Conservation (phyloP, 352 stramenopile species). For the Globisporangium parvum region DNA sequence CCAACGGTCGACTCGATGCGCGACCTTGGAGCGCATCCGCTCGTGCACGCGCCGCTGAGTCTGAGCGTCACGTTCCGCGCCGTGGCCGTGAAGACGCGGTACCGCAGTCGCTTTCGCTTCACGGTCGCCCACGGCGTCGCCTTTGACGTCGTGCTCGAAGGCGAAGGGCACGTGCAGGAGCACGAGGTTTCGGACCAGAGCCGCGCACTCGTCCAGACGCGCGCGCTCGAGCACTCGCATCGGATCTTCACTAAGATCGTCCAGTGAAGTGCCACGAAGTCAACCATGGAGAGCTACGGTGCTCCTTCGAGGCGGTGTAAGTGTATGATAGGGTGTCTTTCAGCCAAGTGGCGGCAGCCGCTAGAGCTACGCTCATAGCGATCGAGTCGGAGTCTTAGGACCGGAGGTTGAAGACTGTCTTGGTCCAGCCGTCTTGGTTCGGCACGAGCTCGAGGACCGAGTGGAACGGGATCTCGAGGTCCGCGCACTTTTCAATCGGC, state of each 20-base stretch:
- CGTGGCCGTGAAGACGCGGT: conserved; percentile 23
- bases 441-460: conserved; percentile 80
- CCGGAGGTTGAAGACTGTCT: conserved; percentile 81
- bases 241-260: conserved; percentile 41
- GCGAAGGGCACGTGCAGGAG: conserved; percentile 57
- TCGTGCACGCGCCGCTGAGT: conserved; percentile 39
- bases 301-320: background rate
- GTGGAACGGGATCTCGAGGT: conserved; percentile 83
- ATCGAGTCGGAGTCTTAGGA: conserved; percentile 10
- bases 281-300: background rate
- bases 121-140: conserved; percentile 47
- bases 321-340: background rate
- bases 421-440: conserved; percentile 73
- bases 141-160: conserved; percentile 71
- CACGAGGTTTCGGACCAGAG: conserved; percentile 38
- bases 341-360: background rate
- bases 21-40: conserved; percentile 19
- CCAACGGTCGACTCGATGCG: conserved; percentile 32
- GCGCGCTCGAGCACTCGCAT: conserved; percentile 39
- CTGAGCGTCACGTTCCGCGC: conserved; percentile 52
- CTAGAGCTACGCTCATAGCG: too few relatives aligned
- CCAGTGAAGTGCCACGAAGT: conserved; percentile 2
- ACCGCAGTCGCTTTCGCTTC: conserved; percentile 67
- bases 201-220: conserved; percentile 30
- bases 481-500: conserved; percentile 68